A percentile compares a stretch with the other conserved stretches of the same genome.
These are phyloP conservation scores for Zygnema cylindricum DNA, from an alignment of 139 green algal species.

Conservation along the genomic window DNA sequence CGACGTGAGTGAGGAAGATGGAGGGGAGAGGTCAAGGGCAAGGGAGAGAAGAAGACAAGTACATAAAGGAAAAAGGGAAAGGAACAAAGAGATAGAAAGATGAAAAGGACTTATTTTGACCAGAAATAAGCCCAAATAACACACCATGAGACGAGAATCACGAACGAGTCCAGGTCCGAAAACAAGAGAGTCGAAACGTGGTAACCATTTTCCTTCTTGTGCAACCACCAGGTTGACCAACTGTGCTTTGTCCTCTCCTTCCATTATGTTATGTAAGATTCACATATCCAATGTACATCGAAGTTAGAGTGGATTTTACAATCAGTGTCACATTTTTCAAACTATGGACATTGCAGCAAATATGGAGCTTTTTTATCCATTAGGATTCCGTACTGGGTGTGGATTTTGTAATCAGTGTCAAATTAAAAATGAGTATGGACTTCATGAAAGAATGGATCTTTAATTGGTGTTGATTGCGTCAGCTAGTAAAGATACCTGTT, in stretches of 20 bases:
- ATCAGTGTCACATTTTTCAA: too few relatives aligned
- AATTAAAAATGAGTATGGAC: too few relatives aligned
- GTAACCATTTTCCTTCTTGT: conserved; percentile 55
- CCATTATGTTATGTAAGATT: too few relatives aligned
- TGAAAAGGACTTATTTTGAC: not conserved
- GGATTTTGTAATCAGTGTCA: too few relatives aligned
- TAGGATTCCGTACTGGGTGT: too few relatives aligned
- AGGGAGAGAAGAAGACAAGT: not conserved
- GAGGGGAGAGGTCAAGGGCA: conserved; percentile 17
- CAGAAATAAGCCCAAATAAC: not conserved
- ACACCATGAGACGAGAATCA: conserved; percentile 41
- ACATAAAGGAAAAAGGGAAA: not conserved
- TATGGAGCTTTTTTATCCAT: too few relatives aligned
- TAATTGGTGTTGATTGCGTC: too few relatives aligned
- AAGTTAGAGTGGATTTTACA: too few relatives aligned
- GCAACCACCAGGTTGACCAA: conserved; percentile 9
- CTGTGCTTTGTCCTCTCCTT: not conserved
- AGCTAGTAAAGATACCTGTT: too few relatives aligned
- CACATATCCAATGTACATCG: too few relatives aligned
- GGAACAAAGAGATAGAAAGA: not conserved
- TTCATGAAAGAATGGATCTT: too few relatives aligned
- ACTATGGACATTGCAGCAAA: too few relatives aligned
- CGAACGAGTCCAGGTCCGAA: conserved; percentile 61
- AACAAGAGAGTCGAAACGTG: conserved; percentile 62
- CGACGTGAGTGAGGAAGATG: not conserved